A percentile compares a stretch with the other conserved stretches of the same genome.
Conservation (phyloP, 116 monocot species). For the Phalaenopsis hybrid region DNA sequence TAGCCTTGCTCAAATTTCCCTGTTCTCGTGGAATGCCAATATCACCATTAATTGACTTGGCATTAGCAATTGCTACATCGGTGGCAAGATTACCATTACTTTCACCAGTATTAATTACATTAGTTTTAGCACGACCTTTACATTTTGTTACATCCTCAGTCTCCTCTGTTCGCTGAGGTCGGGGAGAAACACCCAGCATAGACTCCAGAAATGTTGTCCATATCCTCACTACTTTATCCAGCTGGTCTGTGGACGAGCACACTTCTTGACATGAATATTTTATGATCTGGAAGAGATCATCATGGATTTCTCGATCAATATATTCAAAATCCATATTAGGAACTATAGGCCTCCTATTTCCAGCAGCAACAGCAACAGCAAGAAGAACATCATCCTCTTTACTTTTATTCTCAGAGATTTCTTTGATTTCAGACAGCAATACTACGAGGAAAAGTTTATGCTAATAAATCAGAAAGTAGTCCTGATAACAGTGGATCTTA, state of each 20-base stretch:
- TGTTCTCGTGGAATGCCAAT: slow-evolving; percentile 31
- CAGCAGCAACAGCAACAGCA: slow-evolving; percentile 81
- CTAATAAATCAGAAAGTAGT: slow-evolving; percentile 1
- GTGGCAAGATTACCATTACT: slow-evolving; percentile 20
- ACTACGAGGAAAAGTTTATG: slow-evolving; percentile 29
- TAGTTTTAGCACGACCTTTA: slow-evolving; percentile 33
- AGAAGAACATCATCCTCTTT: slow-evolving; percentile 80
- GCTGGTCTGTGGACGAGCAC: slow-evolving; percentile 64
- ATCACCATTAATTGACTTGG: slow-evolving; percentile 41
- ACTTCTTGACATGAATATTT: slow-evolving; percentile 87
- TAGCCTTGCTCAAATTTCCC: slow-evolving; percentile 23
- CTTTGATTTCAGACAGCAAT: slow-evolving; percentile 82
- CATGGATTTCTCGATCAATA: slow-evolving; percentile 57
- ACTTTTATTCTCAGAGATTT: slow-evolving; percentile 77
- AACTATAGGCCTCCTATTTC: slow-evolving; percentile 43
- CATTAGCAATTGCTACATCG: slow-evolving; percentile 21
- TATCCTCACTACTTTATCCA: slow-evolving; percentile 61
- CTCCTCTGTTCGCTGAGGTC: slow-evolving; percentile 39
- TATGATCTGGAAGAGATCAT: slow-evolving; percentile 68
- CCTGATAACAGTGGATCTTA: background rate
- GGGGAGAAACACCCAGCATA: slow-evolving; percentile 48
- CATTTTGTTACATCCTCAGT: slow-evolving; percentile 45
- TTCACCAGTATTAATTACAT: slow-evolving; percentile 25
- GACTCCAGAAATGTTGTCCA: slow-evolving; percentile 83
- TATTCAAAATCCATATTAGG: slow-evolving; percentile 81